Evolutionary conservation across 805 yeast species (phyloP), one percentile per base, ranked within the genome.

Genomic region (Saturnispora dispora): DNA sequence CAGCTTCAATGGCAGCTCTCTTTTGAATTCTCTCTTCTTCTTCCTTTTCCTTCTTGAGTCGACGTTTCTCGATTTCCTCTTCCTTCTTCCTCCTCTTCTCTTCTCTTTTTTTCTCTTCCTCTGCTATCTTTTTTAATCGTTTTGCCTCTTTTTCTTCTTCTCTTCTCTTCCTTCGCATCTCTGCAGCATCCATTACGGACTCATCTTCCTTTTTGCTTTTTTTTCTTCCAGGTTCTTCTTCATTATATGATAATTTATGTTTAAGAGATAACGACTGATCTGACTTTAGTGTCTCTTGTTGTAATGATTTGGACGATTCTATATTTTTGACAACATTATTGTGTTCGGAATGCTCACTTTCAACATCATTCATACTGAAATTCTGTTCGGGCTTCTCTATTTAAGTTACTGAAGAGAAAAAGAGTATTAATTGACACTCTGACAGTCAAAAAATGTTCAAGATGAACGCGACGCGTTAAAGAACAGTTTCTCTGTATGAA

Each of bases 1-100:
- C 55, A 37, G 51, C 51, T 35, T 50, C 53, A 51, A 51, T 51
- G 10, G 55, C 52, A 40, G 53, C 57, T 15, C 52, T 46, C 45
- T 48, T 52, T 4, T 27, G 3, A 36, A 51, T 45, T 17, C 51
- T 47, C 39, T 57, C 59, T 35, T 46, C 50, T 27, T 47, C 59
- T 42, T 54, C 59, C 42, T 48, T 46, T 11, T 44, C 51, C 32
- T 55, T 51, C 45, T 54, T 55, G 3, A n/a, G 4, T 27, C 25
- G 43, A 17, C 55, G 52, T 32, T 46, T 50, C 40, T 55, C 55
- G 10, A 22, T 30, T n/a, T 52, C 56, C 25, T 52, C 53, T 40
- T 37, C 13, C 23, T 51, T 51, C 33, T 49, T 56, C 33, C 28
- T n/a, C 17, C 46, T 32, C 46, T 43, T 48, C 25, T 52, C 51